Evolutionary conservation across 768 basidiomycete species (phyloP), one percentile per base, ranked within the genome.

Genomic region (Psilocybe cyanescens): DNA sequence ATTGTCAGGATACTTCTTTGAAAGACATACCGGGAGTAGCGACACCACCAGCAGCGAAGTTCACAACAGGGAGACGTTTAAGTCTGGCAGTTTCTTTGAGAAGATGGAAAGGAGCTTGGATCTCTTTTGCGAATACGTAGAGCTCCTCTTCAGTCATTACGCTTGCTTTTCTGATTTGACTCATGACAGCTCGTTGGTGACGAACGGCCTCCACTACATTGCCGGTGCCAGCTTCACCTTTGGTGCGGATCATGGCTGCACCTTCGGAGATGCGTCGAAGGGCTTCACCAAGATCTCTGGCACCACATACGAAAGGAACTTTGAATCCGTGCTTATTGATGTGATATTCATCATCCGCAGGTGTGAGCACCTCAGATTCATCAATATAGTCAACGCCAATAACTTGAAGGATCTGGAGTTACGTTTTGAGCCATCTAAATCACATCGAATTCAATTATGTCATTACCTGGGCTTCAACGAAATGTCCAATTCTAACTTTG

Each of bases 211-310:
- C 93, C 59, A 94, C 91, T 51, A 94, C 90, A 71, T 95, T 95
- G 45, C 93, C 93, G 0, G 93, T 94, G 17, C 93, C 93, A 16
- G 90, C 90, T 74, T 93, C 91, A 57, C 95, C 97, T 78, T 99
- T 99, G 60, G 97, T 98, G 67, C 97, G 94, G 77, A 99, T 95
- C 84, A 99, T 95, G 0, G 97, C 94, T 1, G 97, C 97, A 49
- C 97, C 97, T 75, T 99, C 97, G 24, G 92, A 93, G 68, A 99
- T 97, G 63, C 97, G 88, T 44, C 97, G 89, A 4, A 99, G 83
- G 3, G 97, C 97, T 76, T 99, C 96, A 57, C 97, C 97, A 31
- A 99, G 86, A 75, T 97, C 90, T 57, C 93, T 90, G 60, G 94
- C 93, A 59, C 97, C 97, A 67, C 96, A 99, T 2, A 99, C 97